Conservation (phyloP, 169 alveolate genomes). For the Amoebophrya sp. region DNA sequence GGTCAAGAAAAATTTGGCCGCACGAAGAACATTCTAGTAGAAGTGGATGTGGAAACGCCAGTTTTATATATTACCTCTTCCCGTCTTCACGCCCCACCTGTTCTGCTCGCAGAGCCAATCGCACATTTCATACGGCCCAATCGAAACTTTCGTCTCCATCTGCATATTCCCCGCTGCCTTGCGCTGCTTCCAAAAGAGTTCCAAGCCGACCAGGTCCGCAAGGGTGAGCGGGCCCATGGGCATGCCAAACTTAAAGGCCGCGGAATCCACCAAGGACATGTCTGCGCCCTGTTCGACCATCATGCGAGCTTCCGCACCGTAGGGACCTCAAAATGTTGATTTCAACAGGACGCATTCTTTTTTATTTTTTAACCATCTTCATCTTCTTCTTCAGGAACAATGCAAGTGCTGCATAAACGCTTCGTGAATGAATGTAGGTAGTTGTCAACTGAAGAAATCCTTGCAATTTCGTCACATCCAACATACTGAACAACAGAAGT, state of each 20-base stretch:
- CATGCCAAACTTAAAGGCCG: slow-evolving; percentile 36
- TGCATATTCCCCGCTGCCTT: slow-evolving; percentile 51
- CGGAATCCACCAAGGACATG: not conserved
- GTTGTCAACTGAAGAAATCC: no score
- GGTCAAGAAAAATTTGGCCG: no score
- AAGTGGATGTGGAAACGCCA: no score
- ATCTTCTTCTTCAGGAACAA: no score
- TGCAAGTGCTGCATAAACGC: no score
- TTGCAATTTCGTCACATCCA: no score
- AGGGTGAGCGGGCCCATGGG: slow-evolving; percentile 50
- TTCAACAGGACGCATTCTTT: no score
- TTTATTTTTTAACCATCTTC: no score
- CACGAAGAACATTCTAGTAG: no score
- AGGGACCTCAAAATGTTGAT: no score
- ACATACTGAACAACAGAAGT: no score
- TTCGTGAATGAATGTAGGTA: no score
- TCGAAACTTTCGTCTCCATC: slow-evolving; percentile 47
- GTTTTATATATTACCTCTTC: not conserved
- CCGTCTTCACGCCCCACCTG: slow-evolving; percentile 48
- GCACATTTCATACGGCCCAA: slow-evolving; percentile 31
- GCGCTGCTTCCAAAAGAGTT: slow-evolving; percentile 52
- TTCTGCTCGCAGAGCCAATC: slow-evolving; percentile 53
- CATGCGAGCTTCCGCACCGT: slow-evolving; percentile 47
- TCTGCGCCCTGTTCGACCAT: slow-evolving; percentile 44
- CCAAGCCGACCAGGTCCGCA: slow-evolving; percentile 50